Evolutionary conservation across 1,284 basidiomycete genomes (phyloP).

Genomic region (Meira miltonrushii): DNA sequence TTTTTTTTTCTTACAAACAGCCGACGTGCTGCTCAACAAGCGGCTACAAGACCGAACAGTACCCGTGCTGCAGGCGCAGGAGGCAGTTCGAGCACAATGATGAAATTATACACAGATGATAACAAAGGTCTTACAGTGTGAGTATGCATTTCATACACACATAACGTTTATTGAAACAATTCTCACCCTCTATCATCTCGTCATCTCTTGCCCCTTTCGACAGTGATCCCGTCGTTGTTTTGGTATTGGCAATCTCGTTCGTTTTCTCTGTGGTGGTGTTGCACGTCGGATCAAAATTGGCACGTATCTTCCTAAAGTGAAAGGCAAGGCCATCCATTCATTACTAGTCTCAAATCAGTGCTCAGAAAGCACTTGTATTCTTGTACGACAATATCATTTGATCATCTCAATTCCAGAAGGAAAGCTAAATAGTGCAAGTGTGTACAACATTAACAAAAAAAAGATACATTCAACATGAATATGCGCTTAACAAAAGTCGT

Average conservation of each 20-base stretch:
- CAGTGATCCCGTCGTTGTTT: slow-evolving; percentile 95
- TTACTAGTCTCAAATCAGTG: background rate
- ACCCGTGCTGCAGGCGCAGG: slow-evolving; percentile 88
- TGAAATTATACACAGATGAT: slow-evolving; percentile 91
- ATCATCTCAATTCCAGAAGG: too few relatives aligned
- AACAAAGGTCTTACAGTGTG: slow-evolving; percentile 93
- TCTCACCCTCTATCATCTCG: background rate
- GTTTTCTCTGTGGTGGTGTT: slow-evolving; percentile 98
- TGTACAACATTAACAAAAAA: too few relatives aligned
- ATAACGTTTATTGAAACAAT: background rate
- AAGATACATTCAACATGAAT: too few relatives aligned
- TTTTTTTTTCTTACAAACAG: slow-evolving; percentile 12
- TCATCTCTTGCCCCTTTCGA: background rate
- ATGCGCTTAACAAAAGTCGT: too few relatives aligned
- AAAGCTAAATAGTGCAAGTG: too few relatives aligned
- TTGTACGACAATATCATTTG: background rate
- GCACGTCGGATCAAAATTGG: slow-evolving; percentile 92
- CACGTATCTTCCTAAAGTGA: slow-evolving; percentile 81
- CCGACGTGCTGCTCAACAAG: slow-evolving; percentile 62
- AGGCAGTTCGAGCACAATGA: slow-evolving; percentile 94
- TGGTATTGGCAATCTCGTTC: slow-evolving; percentile 93
- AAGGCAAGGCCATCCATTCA: background rate
- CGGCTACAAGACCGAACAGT: slow-evolving; percentile 75
- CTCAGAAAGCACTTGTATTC: background rate
- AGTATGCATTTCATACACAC: slow-evolving; percentile 53